Percentiles rank a stretch among this genome's conserved stretches.
These are phyloP conservation scores for Penicillium simplicissimum DNA, from an alignment of 495 filamentous ascomycete genomes.

Conservation along the genomic window DNA sequence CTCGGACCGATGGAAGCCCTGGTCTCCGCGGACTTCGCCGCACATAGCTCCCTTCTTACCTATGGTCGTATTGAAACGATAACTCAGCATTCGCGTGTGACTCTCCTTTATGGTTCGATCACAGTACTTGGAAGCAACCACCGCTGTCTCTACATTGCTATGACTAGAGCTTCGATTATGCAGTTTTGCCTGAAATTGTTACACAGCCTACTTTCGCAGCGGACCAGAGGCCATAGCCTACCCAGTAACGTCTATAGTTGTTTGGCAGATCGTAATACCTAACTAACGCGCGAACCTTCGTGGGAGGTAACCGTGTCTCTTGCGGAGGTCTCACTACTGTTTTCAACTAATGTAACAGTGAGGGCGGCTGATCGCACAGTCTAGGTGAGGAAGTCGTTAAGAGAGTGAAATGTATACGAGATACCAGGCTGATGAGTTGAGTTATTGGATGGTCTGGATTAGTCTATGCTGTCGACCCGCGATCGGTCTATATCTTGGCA, in stretches of 20 bases:
- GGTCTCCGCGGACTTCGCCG: not conserved
- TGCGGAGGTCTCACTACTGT: not conserved
- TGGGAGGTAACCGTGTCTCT: constrained; percentile 7
- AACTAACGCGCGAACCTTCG: constrained; percentile 6
- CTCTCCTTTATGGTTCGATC: not conserved
- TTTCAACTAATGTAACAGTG: not conserved
- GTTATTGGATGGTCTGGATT: not conserved
- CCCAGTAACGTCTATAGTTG: not conserved
- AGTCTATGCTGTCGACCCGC: not conserved
- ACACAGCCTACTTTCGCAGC: constrained; percentile 2
- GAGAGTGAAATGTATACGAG: not conserved
- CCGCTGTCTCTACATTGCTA: not conserved
- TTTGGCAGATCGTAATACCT: constrained; percentile 8
- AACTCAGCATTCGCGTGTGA: not conserved
- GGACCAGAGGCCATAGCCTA: not conserved
- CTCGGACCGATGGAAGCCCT: not conserved
- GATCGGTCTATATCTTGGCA: not conserved
- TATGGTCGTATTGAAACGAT: not conserved
- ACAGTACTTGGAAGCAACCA: not conserved
- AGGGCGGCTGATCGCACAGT: not conserved
- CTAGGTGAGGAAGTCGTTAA: too few species aligned
- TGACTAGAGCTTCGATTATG: not conserved
- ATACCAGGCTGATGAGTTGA: not conserved
- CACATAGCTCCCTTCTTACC: not conserved
- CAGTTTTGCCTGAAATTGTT: constrained; percentile 1